Conservation (phyloP, 2,329 filamentous ascomycete genomes). For the Aureobasidium sp. region DNA sequence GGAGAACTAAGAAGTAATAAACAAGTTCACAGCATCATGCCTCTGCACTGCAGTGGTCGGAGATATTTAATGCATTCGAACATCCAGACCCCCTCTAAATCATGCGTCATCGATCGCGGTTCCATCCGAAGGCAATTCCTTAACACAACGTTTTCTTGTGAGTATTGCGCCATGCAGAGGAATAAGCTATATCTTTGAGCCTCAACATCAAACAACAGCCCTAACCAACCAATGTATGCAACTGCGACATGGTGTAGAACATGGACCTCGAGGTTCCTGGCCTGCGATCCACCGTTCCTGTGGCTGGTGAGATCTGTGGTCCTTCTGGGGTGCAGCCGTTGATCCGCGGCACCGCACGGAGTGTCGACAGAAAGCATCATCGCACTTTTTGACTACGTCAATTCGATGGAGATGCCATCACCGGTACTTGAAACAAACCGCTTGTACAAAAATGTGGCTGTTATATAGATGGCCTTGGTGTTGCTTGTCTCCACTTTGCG, state of each 20-base stretch:
- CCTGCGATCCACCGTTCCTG: neutral
- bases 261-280: neutral
- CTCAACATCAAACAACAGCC: neutral
- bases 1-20: neutral
- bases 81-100: neutral
- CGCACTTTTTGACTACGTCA: neutral
- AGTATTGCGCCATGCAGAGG: neutral
- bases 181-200: neutral
- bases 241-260: neutral
- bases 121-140: neutral
- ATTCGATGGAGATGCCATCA: neutral
- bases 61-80: neutral
- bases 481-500: neutral
- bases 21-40: neutral
- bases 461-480: neutral
- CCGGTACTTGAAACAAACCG: neutral
- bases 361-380: neutral
- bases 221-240: neutral
- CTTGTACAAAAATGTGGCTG: neutral
- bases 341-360: neutral
- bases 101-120: neutral
- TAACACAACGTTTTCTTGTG: neutral
- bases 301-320: neutral
- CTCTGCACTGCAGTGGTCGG: neutral
- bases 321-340: constrained; percentile 7